Percentiles rank a stretch among this genome's conserved stretches.
Evolutionary conservation across 2,329 filamentous ascomycete species (phyloP).

Genomic region (Drechslerella dactyloides): DNA sequence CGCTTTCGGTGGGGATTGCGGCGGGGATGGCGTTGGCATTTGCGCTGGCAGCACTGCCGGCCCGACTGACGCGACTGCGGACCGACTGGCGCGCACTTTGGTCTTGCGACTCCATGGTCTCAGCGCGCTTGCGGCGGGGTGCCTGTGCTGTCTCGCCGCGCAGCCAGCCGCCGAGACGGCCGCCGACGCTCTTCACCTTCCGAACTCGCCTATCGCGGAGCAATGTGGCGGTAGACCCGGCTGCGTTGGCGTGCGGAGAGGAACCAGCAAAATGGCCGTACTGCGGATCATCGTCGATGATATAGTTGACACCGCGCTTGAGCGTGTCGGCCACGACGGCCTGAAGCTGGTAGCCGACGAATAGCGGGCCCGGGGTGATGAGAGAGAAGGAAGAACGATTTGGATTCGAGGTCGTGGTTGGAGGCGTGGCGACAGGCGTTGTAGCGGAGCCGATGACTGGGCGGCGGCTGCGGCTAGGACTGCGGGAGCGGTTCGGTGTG

Average conservation of each 20-base stretch:
- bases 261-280: slow-evolving; percentile 7
- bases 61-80: slow-evolving; percentile 28
- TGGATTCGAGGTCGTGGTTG: slow-evolving; percentile 22
- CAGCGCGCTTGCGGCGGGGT: slow-evolving; percentile 31
- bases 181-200: slow-evolving; percentile 47
- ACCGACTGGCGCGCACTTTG: slow-evolving; percentile 20
- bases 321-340: slow-evolving; percentile 52
- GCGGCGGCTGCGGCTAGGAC: slow-evolving; percentile 36
- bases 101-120: slow-evolving; percentile 29
- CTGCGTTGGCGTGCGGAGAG: not conserved
- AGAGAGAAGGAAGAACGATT: slow-evolving; percentile 39
- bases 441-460: slow-evolving; percentile 26
- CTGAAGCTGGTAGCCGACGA: slow-evolving; percentile 54
- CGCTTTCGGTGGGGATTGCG: not conserved
- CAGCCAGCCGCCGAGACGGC: slow-evolving; percentile 38
- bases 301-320: slow-evolving; percentile 40
- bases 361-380: slow-evolving; percentile 52
- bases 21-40: slow-evolving; percentile 25
- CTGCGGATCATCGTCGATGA: slow-evolving; percentile 40
- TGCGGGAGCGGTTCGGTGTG: slow-evolving; percentile 36
- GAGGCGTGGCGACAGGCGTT: slow-evolving; percentile 30
- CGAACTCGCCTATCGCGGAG: slow-evolving; percentile 31
- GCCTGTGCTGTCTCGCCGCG: slow-evolving; percentile 23
- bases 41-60: slow-evolving; percentile 21
- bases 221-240: not conserved